phyloP scores from a whole-genome alignment of 2,329 filamentous ascomycete species.

The Microsporum canis region DNA sequence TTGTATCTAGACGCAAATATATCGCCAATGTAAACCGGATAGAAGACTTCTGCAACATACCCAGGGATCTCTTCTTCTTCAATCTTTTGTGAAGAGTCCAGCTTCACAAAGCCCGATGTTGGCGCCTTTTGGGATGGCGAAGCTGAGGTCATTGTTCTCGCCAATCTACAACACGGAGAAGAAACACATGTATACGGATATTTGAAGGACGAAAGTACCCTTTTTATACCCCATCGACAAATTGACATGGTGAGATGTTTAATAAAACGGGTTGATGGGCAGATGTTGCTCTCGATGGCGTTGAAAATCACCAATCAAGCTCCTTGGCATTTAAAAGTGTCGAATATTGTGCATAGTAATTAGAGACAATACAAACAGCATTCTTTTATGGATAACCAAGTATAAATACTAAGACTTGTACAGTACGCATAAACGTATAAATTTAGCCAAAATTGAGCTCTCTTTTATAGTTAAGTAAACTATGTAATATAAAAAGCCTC shows the following conservation, averaged over 20 bases:
- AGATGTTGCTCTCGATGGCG: not conserved
- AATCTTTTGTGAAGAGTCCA: constrained; percentile 4
- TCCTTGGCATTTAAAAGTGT: not conserved
- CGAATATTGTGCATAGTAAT: too few species aligned
- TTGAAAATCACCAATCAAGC: not conserved
- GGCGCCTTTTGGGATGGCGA: not conserved
- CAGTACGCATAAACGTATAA: too few species aligned
- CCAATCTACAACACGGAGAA: not conserved
- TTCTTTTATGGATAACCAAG: too few species aligned
- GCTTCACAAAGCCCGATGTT: not conserved
- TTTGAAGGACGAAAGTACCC: not conserved
- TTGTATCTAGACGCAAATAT: constrained; percentile 9
- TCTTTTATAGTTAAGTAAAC: too few species aligned
- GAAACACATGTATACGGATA: not conserved
- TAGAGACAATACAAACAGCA: not conserved
- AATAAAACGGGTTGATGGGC: not conserved
- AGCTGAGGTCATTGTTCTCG: not conserved
- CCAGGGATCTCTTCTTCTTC: constrained; percentile 8
- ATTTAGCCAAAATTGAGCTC: too few species aligned
- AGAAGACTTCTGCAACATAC: constrained; percentile 7
- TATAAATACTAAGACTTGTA: too few species aligned
- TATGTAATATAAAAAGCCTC: too few species aligned
- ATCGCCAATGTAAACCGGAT: constrained; percentile 6
- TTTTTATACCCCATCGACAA: not conserved
- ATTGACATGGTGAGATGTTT: not conserved